These are phyloP conservation scores for Colletotrichum costaricense DNA, from an alignment of 2,329 filamentous ascomycete genomes.

Conservation along the genomic window DNA sequence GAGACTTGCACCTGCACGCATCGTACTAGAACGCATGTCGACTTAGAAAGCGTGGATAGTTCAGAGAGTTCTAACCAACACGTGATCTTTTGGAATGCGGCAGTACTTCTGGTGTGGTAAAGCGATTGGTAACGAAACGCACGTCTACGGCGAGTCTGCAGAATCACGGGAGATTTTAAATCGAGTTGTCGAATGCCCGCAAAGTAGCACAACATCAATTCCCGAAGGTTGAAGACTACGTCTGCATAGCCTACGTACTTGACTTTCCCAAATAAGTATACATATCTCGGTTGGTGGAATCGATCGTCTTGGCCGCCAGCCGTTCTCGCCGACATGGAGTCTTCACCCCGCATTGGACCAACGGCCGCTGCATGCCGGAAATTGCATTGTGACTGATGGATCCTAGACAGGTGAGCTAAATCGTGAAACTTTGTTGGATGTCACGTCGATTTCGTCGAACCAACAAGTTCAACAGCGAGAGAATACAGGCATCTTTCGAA, in stretches of 20 bases:
- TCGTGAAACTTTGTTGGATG: background rate
- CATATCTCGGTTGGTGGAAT: background rate
- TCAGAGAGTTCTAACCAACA: background rate
- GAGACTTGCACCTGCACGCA: background rate
- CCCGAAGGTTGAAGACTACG: no score
- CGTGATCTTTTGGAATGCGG: background rate
- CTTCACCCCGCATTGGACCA: background rate
- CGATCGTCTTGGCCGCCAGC: background rate
- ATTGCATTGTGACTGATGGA: background rate
- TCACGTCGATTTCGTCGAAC: background rate
- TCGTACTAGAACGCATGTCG: constrained; percentile 8
- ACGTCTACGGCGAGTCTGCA: background rate
- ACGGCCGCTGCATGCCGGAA: background rate
- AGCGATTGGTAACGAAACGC: background rate
- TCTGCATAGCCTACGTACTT: background rate
- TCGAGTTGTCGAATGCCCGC: background rate
- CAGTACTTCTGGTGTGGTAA: background rate
- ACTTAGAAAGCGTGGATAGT: background rate
- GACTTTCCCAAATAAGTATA: background rate
- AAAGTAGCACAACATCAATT: background rate
- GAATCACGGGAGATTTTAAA: background rate
- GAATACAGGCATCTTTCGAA: background rate
- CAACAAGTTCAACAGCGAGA: background rate
- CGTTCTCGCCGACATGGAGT: background rate
- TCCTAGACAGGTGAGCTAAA: background rate